Base-by-base conservation (phyloP, 2,329 filamentous ascomycete species). In the Ophiocordyceps sinensis region DNA sequence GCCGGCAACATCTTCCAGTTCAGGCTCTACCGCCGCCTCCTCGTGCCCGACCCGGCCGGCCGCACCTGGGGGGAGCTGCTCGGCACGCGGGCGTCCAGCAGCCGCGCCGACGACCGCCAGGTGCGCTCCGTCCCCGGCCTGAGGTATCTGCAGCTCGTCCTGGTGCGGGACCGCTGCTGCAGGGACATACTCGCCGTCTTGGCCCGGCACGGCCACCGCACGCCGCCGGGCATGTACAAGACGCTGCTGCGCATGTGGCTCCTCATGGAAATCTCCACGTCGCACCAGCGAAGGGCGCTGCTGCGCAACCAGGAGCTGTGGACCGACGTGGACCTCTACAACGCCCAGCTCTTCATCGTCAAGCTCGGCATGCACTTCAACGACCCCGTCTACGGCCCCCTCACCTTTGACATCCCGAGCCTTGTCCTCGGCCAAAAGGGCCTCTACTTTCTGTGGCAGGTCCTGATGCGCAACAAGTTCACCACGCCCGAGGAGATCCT, bases 311-410 rank as follows among this genome's bases (percentile, higher is more conserved):
- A 41, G 10, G 48, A 51, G 0, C 64, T 79, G 38, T 82, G 82
- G 68, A 62, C 68, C 10, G 63, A 80, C 43, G 44, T 55, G 4
- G 76, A 85, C 51, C 56, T 91, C 10, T 72, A 75, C 52, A 66
- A 73, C 39, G 67, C 73, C 3, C 73, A 77, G 36, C 58, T 79
- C 44, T 79, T 89, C 62, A 64, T 85, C 47, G 53, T 84, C 46
- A 88, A 89, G 61, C 69, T 91, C 14, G 70, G 76, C 51, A 76
- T 87, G 72, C 67, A 68, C 41, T 77, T 85, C 57, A 75, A 72
- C 43, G 71, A 84, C 47, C 80, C 82, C 1, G 54, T 75, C 21
- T 67, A 67, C 38, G 73, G 71, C 0, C 66, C 68, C 14, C 66
- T 67, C 38, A 60, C 64, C 3, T 64, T 65, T 36, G 63, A 64